Evolutionary conservation across 495 filamentous ascomycete species (phyloP).

Genomic region (Penicillium malachiteum): DNA sequence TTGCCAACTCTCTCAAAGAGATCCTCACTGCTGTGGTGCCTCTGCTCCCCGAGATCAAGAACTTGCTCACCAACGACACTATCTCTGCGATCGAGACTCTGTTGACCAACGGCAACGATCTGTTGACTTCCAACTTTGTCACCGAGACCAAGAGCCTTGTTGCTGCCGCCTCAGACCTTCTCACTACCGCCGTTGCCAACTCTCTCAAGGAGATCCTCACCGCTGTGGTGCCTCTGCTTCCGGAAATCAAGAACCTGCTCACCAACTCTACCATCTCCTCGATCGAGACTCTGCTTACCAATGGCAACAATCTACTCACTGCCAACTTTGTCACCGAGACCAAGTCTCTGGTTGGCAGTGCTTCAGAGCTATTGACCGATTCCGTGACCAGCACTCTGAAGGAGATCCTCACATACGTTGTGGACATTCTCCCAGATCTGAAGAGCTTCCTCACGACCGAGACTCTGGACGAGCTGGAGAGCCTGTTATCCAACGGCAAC

Average conservation of each 20-base stretch:
- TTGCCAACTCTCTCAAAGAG: constrained; percentile 22
- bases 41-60: constrained; percentile 34
- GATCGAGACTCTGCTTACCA: constrained; percentile 32
- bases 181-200: constrained; percentile 19
- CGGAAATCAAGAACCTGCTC: constrained; percentile 32
- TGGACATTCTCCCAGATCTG: constrained; percentile 27
- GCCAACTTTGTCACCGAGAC: constrained; percentile 31
- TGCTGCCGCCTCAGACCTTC: constrained; percentile 15
- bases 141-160: constrained; percentile 19
- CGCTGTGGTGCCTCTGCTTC: constrained; percentile 35
- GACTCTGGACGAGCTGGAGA: constrained; percentile 32
- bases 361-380: constrained; percentile 17
- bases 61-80: constrained; percentile 29
- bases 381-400: constrained; percentile 10
- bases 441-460: constrained; percentile 27
- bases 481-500: constrained; percentile 32
- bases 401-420: constrained; percentile 23
- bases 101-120: constrained; percentile 37
- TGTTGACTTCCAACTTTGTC: constrained; percentile 34
- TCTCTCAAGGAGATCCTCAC: constrained; percentile 32
- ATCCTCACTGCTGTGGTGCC: constrained; percentile 36
- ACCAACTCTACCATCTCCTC: constrained; percentile 28
- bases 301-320: constrained; percentile 34
- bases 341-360: constrained; percentile 3
- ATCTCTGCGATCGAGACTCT: constrained; percentile 35